phyloP scores from a whole-genome alignment of 495 filamentous ascomycete genomes.

The Hyphodiscus hymeniophilus region DNA sequence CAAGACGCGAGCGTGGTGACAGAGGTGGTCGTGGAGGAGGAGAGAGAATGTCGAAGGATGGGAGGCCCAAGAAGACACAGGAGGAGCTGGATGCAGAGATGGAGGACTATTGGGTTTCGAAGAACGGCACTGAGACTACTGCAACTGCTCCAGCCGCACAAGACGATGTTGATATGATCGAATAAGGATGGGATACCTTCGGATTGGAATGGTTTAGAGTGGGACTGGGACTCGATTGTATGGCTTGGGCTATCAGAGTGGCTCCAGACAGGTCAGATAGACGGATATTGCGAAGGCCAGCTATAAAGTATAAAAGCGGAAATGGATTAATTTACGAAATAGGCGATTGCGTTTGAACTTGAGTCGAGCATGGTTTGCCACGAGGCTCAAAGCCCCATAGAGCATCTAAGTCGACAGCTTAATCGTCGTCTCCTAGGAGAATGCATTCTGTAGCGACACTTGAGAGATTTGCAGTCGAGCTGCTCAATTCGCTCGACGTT shows the following conservation, averaged over 20 bases:
- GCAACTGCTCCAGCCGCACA: conserved; percentile 13
- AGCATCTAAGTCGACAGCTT: too few relatives aligned
- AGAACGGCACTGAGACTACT: conserved; percentile 15
- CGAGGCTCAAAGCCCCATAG: too few relatives aligned
- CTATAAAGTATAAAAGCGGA: too few relatives aligned
- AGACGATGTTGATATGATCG: conserved; percentile 34
- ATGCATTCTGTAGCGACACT: too few relatives aligned
- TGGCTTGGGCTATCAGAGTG: not conserved
- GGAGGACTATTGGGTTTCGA: conserved; percentile 64
- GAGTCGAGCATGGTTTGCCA: too few relatives aligned
- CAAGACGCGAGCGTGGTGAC: conserved; percentile 33
- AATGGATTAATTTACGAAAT: too few relatives aligned
- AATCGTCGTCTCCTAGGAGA: too few relatives aligned
- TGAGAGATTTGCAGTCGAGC: too few relatives aligned
- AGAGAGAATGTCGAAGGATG: conserved; percentile 37
- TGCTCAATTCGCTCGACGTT: too few relatives aligned
- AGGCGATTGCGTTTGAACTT: too few relatives aligned
- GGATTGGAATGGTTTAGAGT: not conserved
- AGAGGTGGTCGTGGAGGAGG: conserved; percentile 30
- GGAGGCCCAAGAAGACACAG: conserved; percentile 67
- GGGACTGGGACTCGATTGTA: not conserved
- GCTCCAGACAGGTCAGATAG: not conserved
- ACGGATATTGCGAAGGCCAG: too few relatives aligned
- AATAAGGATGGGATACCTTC: conserved; percentile 14
- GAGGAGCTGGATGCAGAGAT: conserved; percentile 73